phyloP scores from a whole-genome alignment of 371 early-diverging fungal species.

The Rhizopus microsporus region DNA sequence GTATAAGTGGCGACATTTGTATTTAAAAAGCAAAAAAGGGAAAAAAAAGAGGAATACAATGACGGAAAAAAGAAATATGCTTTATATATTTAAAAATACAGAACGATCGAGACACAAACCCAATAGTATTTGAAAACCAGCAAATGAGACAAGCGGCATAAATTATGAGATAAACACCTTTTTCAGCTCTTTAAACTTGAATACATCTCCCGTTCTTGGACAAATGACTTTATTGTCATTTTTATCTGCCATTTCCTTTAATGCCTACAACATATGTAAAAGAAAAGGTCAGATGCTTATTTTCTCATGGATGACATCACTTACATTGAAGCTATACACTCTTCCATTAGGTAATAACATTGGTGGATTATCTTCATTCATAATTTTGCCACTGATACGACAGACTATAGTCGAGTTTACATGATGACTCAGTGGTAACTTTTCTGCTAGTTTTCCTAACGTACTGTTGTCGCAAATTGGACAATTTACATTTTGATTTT shows the following conservation, averaged over 20 bases:
- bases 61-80: not conserved
- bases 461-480: constrained; percentile 90
- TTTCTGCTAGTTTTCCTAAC: constrained; percentile 78
- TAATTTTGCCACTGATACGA: constrained; percentile 81
- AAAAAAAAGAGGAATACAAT: not conserved
- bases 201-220: constrained; percentile 76
- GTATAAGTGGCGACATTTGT: constrained; percentile 72
- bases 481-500: constrained; percentile 86
- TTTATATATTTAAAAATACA: too few relatives aligned
- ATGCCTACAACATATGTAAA: constrained; percentile 51
- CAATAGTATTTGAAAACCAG: not conserved
- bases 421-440: constrained; percentile 89
- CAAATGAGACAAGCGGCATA: not conserved
- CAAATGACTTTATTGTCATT: constrained; percentile 78
- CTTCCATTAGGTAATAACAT: constrained; percentile 94
- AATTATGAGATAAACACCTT: constrained; percentile 86
- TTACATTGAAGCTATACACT: constrained; percentile 83
- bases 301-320: not conserved
- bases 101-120: too few relatives aligned
- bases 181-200: constrained; percentile 63
- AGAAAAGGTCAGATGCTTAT: not conserved
- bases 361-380: constrained; percentile 95
- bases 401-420: constrained; percentile 93
- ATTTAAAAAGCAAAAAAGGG: not conserved
- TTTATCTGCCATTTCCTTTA: constrained; percentile 80